Conservation (phyloP, 495 filamentous ascomycete genomes). For the Trypethelium eluteriae region DNA sequence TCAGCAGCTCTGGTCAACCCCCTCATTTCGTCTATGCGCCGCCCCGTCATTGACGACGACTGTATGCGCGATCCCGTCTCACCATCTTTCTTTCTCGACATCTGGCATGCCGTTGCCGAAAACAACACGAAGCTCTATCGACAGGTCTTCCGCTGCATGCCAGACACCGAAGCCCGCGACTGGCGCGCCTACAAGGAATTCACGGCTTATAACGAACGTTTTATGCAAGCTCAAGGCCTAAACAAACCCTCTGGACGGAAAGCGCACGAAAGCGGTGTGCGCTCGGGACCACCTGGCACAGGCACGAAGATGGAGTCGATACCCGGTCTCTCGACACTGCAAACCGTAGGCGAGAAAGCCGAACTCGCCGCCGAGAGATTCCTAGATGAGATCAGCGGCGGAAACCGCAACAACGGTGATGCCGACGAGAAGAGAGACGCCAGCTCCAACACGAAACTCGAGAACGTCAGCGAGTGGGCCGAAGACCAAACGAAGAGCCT, state of each 20-base stretch:
- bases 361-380: slow-evolving; percentile 25
- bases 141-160: slow-evolving; percentile 92
- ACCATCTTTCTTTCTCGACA: slow-evolving; percentile 74
- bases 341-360: slow-evolving; percentile 15
- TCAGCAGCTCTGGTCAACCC: slow-evolving; percentile 45
- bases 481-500: slow-evolving; percentile 21
- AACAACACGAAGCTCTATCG: slow-evolving; percentile 94
- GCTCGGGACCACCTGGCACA: slow-evolving; percentile 27
- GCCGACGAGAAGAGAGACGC: slow-evolving; percentile 38
- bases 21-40: slow-evolving; percentile 58
- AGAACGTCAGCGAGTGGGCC: slow-evolving; percentile 40
- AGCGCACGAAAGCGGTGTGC: slow-evolving; percentile 26
- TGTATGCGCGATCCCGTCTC: slow-evolving; percentile 79
- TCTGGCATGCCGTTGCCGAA: slow-evolving; percentile 79
- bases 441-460: slow-evolving; percentile 42
- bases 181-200: slow-evolving; percentile 95
- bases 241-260: slow-evolving; percentile 22
- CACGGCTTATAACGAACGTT: slow-evolving; percentile 66
- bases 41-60: slow-evolving; percentile 54
- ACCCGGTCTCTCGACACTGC: not conserved
- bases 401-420: slow-evolving; percentile 30
- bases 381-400: slow-evolving; percentile 13
- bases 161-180: slow-evolving; percentile 83
- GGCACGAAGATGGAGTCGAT: slow-evolving; percentile 13
- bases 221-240: slow-evolving; percentile 53